phyloP scores from a whole-genome alignment of 495 filamentous ascomycete genomes.

The Penicillium ochrochloron region DNA sequence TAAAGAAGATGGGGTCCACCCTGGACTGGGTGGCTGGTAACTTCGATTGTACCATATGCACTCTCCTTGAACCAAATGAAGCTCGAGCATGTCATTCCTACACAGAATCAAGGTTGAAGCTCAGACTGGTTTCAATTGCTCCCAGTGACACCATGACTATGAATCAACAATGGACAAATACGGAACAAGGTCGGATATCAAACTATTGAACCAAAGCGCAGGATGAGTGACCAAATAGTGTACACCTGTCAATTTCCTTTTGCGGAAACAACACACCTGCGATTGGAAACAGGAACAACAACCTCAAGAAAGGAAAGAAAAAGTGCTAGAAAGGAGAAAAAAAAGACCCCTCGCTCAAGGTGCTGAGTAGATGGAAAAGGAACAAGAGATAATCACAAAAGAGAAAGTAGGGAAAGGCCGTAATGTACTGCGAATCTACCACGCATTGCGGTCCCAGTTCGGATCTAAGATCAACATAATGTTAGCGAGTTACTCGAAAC shows the following conservation, averaged over 20 bases:
- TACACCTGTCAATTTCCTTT: slow-evolving; percentile 9
- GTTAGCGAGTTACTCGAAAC: slow-evolving; percentile 3
- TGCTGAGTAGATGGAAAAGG: slow-evolving; percentile 18
- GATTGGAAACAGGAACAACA: background rate
- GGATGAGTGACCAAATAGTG: slow-evolving; percentile 7
- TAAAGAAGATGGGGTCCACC: background rate
- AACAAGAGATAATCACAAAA: slow-evolving; percentile 14
- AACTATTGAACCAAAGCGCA: slow-evolving; percentile 13
- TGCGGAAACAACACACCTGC: slow-evolving; percentile 1
- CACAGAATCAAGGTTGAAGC: background rate
- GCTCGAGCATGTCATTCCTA: background rate
- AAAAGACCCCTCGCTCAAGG: slow-evolving; percentile 27
- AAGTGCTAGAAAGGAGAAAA: background rate
- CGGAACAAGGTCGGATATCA: slow-evolving; percentile 22
- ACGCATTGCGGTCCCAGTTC: slow-evolving; percentile 46
- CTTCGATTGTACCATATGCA: background rate
- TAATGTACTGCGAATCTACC: slow-evolving; percentile 32
- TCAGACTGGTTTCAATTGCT: background rate
- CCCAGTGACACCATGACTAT: background rate
- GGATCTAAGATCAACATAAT: slow-evolving; percentile 31
- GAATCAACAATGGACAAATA: slow-evolving; percentile 2
- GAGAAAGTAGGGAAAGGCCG: background rate
- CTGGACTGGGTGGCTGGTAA: background rate
- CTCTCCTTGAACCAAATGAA: background rate
- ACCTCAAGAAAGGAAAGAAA: slow-evolving; percentile 8